Evolutionary conservation across 257 asterid genomes (phyloP), one percentile per base, ranked within the genome.

Genomic region (Verbascum thapsus): DNA sequence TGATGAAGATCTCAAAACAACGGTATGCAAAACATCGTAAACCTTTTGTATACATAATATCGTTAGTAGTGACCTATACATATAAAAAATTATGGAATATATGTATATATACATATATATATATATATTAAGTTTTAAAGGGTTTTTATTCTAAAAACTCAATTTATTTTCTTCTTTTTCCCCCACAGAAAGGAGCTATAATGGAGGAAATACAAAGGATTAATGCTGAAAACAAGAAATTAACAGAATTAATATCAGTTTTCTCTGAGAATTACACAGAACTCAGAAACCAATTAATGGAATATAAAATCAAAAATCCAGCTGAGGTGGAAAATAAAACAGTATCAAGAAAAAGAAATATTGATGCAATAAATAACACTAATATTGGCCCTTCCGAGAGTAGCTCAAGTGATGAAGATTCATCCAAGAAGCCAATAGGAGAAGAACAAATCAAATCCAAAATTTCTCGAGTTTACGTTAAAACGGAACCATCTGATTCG

Each of bases 191-290:
- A 4, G 80, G 75, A 43, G 94, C 81, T 54, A 78, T 86, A 66
- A 12, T 77, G 26, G 92, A 88, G 85, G 97, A 92, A 72, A 55
- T 92, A 54, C 82, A 72, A 19, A 68, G 96, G 51, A 81, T 83
- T 63, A 77, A 69, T 60, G 86, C 84, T 22, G 96, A 91, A 60
- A 92, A 91, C 83, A 88, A 77, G 85, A 88, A 70, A 76, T 76
- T 92, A 18, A 79, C 88, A 56, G 87, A 89, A 26, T 60, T 77
- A 82, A 20, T 92, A 30, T 76, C 86, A 4, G 68, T 72, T 0
- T 50, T 87, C 82, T 83, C 82, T 61, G 84, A 89, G 81, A 87
- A 79, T 43, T 92, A 87, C 70, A 82, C 63, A 41, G 68, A 78
- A 53, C 70, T 89, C 70, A 72, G 78, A 34, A 84, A 69, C 44